A percentile compares a stretch with the other conserved stretches of the same genome.
These are phyloP conservation scores for Volvariella volvacea DNA, from an alignment of 1,284 basidiomycete genomes.

Conservation along the genomic window DNA sequence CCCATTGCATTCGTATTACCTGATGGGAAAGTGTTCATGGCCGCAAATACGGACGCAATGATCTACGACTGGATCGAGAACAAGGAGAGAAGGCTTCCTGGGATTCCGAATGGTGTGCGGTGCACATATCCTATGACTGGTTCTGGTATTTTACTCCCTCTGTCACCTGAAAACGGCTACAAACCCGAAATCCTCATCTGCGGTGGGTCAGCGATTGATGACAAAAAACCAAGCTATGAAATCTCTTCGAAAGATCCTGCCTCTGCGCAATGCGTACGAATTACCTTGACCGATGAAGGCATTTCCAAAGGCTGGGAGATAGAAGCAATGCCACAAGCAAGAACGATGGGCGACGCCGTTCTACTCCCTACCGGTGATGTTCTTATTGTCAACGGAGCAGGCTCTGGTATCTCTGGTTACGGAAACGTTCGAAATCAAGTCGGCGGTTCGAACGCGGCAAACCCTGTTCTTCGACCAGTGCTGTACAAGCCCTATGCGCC, in stretches of 20 bases:
- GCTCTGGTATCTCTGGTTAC: slow-evolving; percentile 76
- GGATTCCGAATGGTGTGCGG: slow-evolving; percentile 72
- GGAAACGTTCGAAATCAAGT: slow-evolving; percentile 70
- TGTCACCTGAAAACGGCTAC: slow-evolving; percentile 57
- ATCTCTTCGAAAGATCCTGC: slow-evolving; percentile 68
- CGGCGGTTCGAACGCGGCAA: slow-evolving; percentile 73
- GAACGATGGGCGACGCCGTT: slow-evolving; percentile 78
- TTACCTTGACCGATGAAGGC: slow-evolving; percentile 57
- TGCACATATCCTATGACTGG: slow-evolving; percentile 81
- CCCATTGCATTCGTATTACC: slow-evolving; percentile 74
- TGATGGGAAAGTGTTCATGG: slow-evolving; percentile 68
- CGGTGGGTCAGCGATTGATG: slow-evolving; percentile 68
- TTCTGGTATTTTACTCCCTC: slow-evolving; percentile 64
- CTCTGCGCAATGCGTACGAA: slow-evolving; percentile 66
- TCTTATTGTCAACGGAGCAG: slow-evolving; percentile 72
- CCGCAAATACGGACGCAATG: slow-evolving; percentile 74
- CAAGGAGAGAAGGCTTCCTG: slow-evolving; percentile 57
- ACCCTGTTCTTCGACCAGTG: slow-evolving; percentile 68
- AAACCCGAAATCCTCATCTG: slow-evolving; percentile 70
- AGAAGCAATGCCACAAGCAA: slow-evolving; percentile 67
- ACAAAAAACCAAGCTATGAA: slow-evolving; percentile 48
- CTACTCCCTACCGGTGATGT: slow-evolving; percentile 76
- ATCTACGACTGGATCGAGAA: slow-evolving; percentile 73
- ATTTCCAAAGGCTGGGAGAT: slow-evolving; percentile 68
- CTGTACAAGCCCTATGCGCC: slow-evolving; percentile 67